A percentile compares a stretch with the other conserved stretches of the same genome.
Conservation (phyloP, 768 basidiomycete genomes). For the Fistulinella prunicolor region DNA sequence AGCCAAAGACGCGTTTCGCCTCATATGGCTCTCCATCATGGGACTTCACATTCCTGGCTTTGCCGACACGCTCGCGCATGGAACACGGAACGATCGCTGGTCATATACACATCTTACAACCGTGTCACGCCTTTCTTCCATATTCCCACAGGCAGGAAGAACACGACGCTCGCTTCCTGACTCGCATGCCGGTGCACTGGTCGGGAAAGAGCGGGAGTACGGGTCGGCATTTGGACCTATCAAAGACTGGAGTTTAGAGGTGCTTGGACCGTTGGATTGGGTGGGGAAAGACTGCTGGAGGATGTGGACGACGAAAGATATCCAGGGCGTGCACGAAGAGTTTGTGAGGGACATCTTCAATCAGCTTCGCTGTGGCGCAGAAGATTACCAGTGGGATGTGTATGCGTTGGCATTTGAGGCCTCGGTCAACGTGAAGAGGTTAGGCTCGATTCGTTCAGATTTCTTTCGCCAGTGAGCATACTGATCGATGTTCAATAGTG, state of each 20-base stretch:
- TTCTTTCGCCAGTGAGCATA: background rate
- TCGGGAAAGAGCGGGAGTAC: slow-evolving; percentile 67
- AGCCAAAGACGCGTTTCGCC: slow-evolving; percentile 57
- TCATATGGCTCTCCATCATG: slow-evolving; percentile 66
- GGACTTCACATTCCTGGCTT: slow-evolving; percentile 76
- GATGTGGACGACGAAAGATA: slow-evolving; percentile 49
- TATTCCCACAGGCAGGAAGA: slow-evolving; percentile 48
- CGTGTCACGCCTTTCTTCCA: slow-evolving; percentile 41
- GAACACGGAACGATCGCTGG: slow-evolving; percentile 72
- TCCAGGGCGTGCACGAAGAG: slow-evolving; percentile 46
- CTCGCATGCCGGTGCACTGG: slow-evolving; percentile 59
- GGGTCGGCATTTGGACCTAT: slow-evolving; percentile 63
- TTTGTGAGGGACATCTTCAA: slow-evolving; percentile 58
- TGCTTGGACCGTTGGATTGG: slow-evolving; percentile 54
- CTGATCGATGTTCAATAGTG: slow-evolving; percentile 41
- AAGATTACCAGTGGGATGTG: slow-evolving; percentile 63
- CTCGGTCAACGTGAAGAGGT: slow-evolving; percentile 55
- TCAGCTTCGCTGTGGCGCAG: slow-evolving; percentile 47
- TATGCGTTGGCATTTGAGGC: slow-evolving; percentile 68
- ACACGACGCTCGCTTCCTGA: slow-evolving; percentile 45
- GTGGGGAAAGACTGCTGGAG: slow-evolving; percentile 31
- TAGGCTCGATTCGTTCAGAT: slow-evolving; percentile 22
- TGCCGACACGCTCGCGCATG: slow-evolving; percentile 36
- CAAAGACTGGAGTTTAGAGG: slow-evolving; percentile 59
- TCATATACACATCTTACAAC: slow-evolving; percentile 45